Base-by-base conservation (phyloP, 768 basidiomycete genomes). In the Daedaleopsis sinensis region DNA sequence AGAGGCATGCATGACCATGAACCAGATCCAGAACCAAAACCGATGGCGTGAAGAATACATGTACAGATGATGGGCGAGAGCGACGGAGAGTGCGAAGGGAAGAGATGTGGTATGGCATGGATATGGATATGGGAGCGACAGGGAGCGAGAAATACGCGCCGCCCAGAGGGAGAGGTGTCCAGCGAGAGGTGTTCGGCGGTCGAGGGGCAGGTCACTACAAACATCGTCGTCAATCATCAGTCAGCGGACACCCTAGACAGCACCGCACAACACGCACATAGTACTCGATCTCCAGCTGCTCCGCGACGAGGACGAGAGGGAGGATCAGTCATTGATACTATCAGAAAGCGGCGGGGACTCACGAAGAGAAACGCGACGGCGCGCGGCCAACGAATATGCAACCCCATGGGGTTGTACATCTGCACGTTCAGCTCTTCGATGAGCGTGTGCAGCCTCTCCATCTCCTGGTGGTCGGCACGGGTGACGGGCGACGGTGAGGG, bases 211-310 rank as follows among this genome's bases (percentile, higher is more conserved):
- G 46, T 47, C 50, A 57, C 55, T 62, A 18, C 9, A 15, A 54
- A 55, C 39, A 51, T 51, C 38, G 59, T 62, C 21, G 21, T 49
- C 39, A 52, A 47, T 49, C 59, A 18, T 15, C 35, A 12, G 43
- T n/a, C 64, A 46, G 16, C 27, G 15, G 37, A 10, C 8, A 21
- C 2, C 11, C 13, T 1, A 16, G 6, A 23, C 5, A 11, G 1
- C 16, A 83, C 13, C 5, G 13, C 8, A 23, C 5, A 11, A 1
- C 16, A 83, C 90, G 77, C 57, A 92, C 90, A 75, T 94, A 95
- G 77, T 94, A 95, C 70, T 98, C 96, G 60, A 98, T 92, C 79
- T 98, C 96, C 68, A 98, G 82, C 96, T 98, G 68, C 27, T 13
- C 13, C 7, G 15, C 19, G 44, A 37, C 6, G 16, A 38, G 9